phyloP scores from a whole-genome alignment of 2,329 filamentous ascomycete genomes.

The Pyricularia sp. region DNA sequence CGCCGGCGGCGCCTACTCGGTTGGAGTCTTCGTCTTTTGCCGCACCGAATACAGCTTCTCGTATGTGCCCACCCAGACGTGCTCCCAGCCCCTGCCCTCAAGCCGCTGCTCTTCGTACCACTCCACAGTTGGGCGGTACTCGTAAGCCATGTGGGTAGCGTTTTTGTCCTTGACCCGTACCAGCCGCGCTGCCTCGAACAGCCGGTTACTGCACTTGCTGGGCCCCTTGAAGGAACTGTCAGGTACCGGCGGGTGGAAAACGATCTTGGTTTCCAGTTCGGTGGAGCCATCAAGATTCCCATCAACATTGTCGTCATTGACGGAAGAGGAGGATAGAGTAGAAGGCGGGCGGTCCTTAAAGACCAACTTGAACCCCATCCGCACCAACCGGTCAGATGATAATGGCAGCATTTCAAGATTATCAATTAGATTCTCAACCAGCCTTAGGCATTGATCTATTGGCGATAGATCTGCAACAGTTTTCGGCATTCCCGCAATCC shows the following conservation, averaged over 20 bases:
- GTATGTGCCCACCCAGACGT: conserved; percentile 36
- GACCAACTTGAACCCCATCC: conserved; percentile 29
- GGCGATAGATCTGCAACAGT: neutral
- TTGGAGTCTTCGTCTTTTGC: neutral
- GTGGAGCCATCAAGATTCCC: neutral
- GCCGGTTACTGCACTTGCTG: conserved; percentile 31
- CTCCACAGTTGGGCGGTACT: conserved; percentile 34
- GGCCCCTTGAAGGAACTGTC: conserved; percentile 5
- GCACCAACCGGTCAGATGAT: conserved; percentile 14
- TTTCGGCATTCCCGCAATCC: conserved; percentile 30
- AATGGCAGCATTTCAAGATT: conserved; percentile 28
- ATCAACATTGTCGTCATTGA: conserved; percentile 8
- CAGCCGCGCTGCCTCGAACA: conserved; percentile 28
- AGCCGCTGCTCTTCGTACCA: conserved; percentile 41
- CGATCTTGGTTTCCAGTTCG: conserved; percentile 16
- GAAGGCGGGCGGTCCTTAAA: neutral
- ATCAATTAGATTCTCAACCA: conserved; percentile 21
- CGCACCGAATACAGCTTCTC: conserved; percentile 11
- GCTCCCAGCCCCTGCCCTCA: conserved; percentile 39
- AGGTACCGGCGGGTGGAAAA: conserved; percentile 38
- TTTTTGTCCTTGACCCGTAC: conserved; percentile 12
- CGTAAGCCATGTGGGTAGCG: conserved; percentile 23
- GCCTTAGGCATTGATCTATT: conserved; percentile 32
- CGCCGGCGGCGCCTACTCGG: neutral
- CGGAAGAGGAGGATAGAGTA: neutral